Conservation (phyloP, 768 basidiomycete genomes). For the Xerocomus potaroensis region DNA sequence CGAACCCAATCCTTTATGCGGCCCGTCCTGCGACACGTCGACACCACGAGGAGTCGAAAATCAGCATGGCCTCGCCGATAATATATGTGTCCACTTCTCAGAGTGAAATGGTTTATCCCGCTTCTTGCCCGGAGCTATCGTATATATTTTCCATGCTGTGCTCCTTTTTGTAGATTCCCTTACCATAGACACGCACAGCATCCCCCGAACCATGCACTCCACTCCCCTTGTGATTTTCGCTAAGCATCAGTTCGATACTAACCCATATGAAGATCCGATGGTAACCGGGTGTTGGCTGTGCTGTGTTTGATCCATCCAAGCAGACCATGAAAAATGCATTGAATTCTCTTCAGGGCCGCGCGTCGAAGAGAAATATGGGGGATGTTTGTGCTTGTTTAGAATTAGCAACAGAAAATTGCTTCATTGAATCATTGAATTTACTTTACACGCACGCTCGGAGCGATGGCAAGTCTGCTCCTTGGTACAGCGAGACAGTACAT, state of each 20-base stretch:
- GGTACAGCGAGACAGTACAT: slow-evolving; percentile 10
- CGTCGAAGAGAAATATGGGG: no score
- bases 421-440: no score
- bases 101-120: no score
- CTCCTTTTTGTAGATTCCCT: no score
- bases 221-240: background rate
- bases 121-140: background rate
- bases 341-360: no score
- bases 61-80: no score
- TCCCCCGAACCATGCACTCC: background rate
- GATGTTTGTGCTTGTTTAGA: slow-evolving; percentile 13
- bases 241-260: background rate
- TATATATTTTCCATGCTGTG: background rate
- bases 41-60: background rate
- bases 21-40: background rate
- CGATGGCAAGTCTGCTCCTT: slow-evolving; percentile 2
- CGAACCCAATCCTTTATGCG: background rate
- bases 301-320: background rate
- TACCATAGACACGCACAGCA: background rate
- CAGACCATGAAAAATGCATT: no score
- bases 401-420: background rate
- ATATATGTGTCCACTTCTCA: no score
- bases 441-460: no score
- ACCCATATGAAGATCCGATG: background rate
- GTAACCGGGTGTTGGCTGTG: background rate